Evolutionary conservation across 371 early-diverging fungal species (phyloP).

Genomic region (Rhizopus delemar): DNA sequence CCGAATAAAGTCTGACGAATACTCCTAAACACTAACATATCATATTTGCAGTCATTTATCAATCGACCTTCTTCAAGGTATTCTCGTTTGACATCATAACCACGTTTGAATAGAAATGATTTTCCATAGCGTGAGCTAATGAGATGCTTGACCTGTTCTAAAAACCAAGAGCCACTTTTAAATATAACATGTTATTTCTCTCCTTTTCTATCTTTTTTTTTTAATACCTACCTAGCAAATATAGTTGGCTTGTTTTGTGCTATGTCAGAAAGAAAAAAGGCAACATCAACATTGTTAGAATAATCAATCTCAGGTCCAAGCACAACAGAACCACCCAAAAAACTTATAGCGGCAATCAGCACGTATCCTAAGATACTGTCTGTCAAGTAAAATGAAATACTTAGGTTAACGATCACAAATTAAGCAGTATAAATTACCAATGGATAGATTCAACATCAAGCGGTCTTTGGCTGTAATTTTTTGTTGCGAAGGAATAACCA

Average conservation of each 20-base stretch:
- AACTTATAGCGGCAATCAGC: constrained; percentile 33
- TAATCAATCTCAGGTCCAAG: constrained; percentile 67
- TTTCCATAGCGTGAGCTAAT: constrained; percentile 46
- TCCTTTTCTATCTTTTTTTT: not conserved
- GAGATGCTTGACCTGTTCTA: constrained; percentile 34
- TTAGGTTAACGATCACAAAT: not conserved
- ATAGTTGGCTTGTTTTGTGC: constrained; percentile 76
- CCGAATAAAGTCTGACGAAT: constrained; percentile 76
- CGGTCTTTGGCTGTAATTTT: constrained; percentile 44
- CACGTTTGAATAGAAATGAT: constrained; percentile 49
- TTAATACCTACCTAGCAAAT: constrained; percentile 42
- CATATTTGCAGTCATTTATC: constrained; percentile 49
- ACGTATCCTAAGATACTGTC: constrained; percentile 45
- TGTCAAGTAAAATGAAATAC: constrained; percentile 2
- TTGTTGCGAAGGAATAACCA: constrained; percentile 46
- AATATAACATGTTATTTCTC: not conserved
- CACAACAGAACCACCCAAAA: constrained; percentile 70
- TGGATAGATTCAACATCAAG: constrained; percentile 39
- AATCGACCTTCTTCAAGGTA: constrained; percentile 46
- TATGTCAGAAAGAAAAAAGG: constrained; percentile 17
- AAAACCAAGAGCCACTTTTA: constrained; percentile 22
- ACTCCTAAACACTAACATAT: constrained; percentile 52
- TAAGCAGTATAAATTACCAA: constrained; percentile 23
- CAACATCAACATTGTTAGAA: constrained; percentile 38
- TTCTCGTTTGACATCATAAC: constrained; percentile 33